A percentile compares a stretch with the other conserved stretches of the same genome.
Conservation (phyloP, 768 basidiomycete genomes). For the Roridomyces roridus region DNA sequence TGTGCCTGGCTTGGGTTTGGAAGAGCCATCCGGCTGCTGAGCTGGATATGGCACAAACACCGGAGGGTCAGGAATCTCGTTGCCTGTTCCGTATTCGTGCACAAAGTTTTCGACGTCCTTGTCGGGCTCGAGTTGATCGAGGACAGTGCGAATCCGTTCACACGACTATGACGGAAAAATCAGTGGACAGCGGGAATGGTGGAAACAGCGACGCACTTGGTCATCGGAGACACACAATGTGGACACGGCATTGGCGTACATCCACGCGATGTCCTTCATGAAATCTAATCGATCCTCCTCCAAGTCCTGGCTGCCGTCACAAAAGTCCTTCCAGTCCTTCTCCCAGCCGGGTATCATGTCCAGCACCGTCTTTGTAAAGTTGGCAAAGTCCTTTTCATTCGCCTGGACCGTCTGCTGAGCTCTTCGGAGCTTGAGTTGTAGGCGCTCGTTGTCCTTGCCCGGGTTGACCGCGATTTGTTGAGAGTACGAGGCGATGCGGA, state of each 20-base stretch:
- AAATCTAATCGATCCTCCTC: conserved; percentile 96
- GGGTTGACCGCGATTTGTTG: conserved; percentile 91
- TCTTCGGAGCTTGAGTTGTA: conserved; percentile 83
- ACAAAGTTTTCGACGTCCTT: conserved; percentile 93
- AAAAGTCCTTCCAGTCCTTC: conserved; percentile 91
- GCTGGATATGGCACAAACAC: conserved; percentile 60
- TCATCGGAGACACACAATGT: conserved; percentile 95
- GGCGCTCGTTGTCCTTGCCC: conserved; percentile 92
- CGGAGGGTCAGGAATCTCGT: conserved; percentile 87
- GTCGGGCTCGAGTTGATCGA: conserved; percentile 90
- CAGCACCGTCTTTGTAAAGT: conserved; percentile 79
- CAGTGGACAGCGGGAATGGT: neutral
- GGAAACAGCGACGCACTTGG: conserved; percentile 62
- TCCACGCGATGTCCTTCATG: conserved; percentile 95
- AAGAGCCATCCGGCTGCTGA: conserved; percentile 20
- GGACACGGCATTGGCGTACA: conserved; percentile 93
- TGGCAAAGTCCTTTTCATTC: conserved; percentile 93
- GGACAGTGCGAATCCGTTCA: conserved; percentile 83
- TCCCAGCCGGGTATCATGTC: conserved; percentile 91
- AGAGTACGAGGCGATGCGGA: conserved; percentile 92
- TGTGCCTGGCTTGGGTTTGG: conserved; percentile 29
- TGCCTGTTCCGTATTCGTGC: conserved; percentile 87
- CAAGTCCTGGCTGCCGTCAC: conserved; percentile 93
- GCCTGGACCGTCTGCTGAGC: conserved; percentile 89
- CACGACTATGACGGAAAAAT: conserved; percentile 69